Percentiles rank a stretch among this genome's conserved stretches.
Evolutionary conservation across 352 stramenopile genomes (phyloP).

Genomic region (Elongisporangium anandrum): DNA sequence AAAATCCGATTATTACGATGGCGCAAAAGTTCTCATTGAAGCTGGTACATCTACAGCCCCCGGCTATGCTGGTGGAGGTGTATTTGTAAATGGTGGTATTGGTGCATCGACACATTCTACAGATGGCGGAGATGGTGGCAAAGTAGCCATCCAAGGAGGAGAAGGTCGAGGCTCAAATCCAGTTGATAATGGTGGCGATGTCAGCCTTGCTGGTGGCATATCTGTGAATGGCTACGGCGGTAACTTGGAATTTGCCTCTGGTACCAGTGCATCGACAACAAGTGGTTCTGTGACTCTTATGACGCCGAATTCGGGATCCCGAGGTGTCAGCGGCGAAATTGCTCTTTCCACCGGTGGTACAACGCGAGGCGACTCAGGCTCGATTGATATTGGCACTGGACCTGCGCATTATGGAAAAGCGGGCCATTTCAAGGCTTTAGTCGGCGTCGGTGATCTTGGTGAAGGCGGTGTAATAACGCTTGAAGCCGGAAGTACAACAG

Average conservation of each 20-base stretch:
- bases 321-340: constrained; percentile 49
- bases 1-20: constrained; percentile 44
- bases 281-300: constrained; percentile 48
- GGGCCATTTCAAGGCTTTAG: constrained; percentile 42
- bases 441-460: constrained; percentile 72
- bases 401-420: constrained; percentile 39
- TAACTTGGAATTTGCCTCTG: constrained; percentile 39
- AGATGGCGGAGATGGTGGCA: constrained; percentile 90
- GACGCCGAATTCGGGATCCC: constrained; percentile 38
- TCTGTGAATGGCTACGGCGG: constrained; percentile 63
- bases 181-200: constrained; percentile 86
- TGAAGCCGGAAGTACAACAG: constrained; percentile 61
- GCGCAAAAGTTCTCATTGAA: constrained; percentile 48
- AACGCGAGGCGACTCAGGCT: constrained; percentile 51
- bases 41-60: constrained; percentile 58
- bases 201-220: constrained; percentile 73
- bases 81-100: constrained; percentile 38
- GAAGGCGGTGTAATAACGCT: constrained; percentile 79
- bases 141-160: constrained; percentile 78
- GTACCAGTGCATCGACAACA: constrained; percentile 42
- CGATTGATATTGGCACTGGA: constrained; percentile 50
- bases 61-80: constrained; percentile 45
- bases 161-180: constrained; percentile 83
- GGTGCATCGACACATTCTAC: constrained; percentile 69
- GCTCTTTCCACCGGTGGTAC: constrained; percentile 30